Percentiles rank a stretch among this genome's conserved stretches.
Conservation (phyloP, 2,329 filamentous ascomycete genomes). For the Helminthosporium solani region DNA sequence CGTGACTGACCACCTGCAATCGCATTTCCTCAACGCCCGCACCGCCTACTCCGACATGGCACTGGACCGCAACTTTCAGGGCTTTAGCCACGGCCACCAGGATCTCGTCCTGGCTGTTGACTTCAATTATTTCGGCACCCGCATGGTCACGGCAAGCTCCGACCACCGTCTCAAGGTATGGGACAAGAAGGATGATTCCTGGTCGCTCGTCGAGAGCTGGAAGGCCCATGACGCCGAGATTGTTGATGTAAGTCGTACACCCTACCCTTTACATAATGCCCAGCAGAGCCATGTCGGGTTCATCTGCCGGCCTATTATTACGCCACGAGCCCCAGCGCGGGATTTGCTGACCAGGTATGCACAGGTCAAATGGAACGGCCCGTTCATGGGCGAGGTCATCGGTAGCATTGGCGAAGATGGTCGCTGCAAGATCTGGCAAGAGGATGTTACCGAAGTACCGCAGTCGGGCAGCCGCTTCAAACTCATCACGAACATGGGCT, state of each 20-base stretch:
- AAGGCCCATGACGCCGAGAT: constrained; percentile 88
- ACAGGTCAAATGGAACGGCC: constrained; percentile 90
- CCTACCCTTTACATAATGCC: constrained; percentile 14
- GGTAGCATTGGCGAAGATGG: constrained; percentile 88
- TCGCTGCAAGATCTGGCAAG: constrained; percentile 87
- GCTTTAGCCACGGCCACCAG: constrained; percentile 72
- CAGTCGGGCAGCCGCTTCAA: constrained; percentile 78
- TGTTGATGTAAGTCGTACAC: constrained; percentile 69
- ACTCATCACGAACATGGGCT: constrained; percentile 60
- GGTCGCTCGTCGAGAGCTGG: constrained; percentile 85
- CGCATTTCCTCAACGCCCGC: constrained; percentile 30
- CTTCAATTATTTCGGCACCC: constrained; percentile 90
- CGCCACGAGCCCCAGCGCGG: constrained; percentile 6
- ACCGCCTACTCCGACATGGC: constrained; percentile 38
- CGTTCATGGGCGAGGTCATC: constrained; percentile 83
- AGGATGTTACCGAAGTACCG: constrained; percentile 77
- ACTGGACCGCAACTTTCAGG: constrained; percentile 47
- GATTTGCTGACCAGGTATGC: constrained; percentile 5
- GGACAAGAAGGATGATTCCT: constrained; percentile 74
- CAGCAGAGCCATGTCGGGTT: constrained; percentile 16
- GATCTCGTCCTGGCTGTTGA: constrained; percentile 82
- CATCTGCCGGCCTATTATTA: constrained; percentile 20
- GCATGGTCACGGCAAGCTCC: constrained; percentile 85
- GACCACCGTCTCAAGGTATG: constrained; percentile 93
- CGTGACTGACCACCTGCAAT: constrained; percentile 28